Evolutionary conservation across 257 asterid genomes (phyloP).

Genomic region (Ballota nigra): DNA sequence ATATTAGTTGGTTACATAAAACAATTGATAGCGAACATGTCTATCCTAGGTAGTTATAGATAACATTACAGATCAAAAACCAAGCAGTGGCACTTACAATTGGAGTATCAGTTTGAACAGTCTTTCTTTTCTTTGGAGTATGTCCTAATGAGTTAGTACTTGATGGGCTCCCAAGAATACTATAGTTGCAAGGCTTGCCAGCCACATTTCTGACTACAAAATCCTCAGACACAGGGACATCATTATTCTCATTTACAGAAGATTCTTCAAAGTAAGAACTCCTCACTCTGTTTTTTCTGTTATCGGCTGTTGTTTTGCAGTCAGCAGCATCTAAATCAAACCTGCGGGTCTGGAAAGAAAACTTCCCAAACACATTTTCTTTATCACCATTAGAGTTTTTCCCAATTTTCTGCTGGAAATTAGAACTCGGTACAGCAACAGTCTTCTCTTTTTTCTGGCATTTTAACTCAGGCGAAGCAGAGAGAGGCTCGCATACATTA

Average conservation of each 20-base stretch:
- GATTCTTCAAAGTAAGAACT: constrained; percentile 38
- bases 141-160: constrained; percentile 28
- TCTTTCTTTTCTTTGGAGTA: constrained; percentile 51
- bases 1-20: neutral
- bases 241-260: constrained; percentile 26
- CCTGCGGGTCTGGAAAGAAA: constrained; percentile 11
- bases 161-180: constrained; percentile 27
- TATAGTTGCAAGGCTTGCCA: constrained; percentile 26
- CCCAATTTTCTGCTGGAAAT: constrained; percentile 16
- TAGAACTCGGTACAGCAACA: constrained; percentile 23
- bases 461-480: constrained; percentile 24
- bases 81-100: constrained; percentile 43
- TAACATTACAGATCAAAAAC: neutral
- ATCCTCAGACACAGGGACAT: constrained; percentile 29
- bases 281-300: constrained; percentile 31
- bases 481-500: constrained; percentile 15
- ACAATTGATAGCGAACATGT: neutral
- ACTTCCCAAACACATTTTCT: constrained; percentile 25
- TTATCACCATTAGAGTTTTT: constrained; percentile 20
- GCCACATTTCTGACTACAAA: constrained; percentile 16
- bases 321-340: constrained; percentile 28
- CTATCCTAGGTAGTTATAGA: neutral
- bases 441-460: constrained; percentile 27
- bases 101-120: constrained; percentile 33
- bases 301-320: constrained; percentile 23